Base-by-base conservation (phyloP, 2,329 filamentous ascomycete genomes). In the Hymenoscyphus salicellus region DNA sequence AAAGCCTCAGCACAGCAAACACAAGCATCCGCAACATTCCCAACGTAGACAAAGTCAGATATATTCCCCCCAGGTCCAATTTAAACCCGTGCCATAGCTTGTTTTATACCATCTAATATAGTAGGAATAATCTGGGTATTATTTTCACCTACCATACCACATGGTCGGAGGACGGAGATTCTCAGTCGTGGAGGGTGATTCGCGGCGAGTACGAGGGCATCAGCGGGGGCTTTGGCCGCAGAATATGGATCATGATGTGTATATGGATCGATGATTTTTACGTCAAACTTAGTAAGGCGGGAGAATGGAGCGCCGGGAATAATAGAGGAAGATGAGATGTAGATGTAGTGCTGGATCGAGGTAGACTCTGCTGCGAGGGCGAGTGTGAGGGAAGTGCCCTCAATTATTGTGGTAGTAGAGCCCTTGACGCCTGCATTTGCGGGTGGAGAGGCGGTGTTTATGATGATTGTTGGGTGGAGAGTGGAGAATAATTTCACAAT, bases 161-260 rank as follows among this genome's bases (percentile, higher is more conserved):
- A 58, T 28, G 61, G 57, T n/a, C 65, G 38, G 17, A 67, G 55
- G 10, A 52, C 28, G 26, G 60, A 59, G 14, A 60, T 67, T 7
- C 30, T 43, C 17, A 67, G 41, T 6, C 55, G 36, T 2, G 23
- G 23, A 16, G 43, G 52, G 2, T 38, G 26, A 32, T 65, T 67
- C 11, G 65, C 63, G 1, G 30, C 4, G 16, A 67, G 63, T 11
- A 67, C 65, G 49, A 61, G 2, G 17, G 43, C 17, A 20, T 65
- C 65, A 16, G 65, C 65, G 33, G 43, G 57, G 14, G 63, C 62
- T 23, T 67, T 67, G 14, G 65, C 58, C 1, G 60, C 60, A 0
- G 60, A 33, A 61, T 67, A 67, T 1, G 65, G 63, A 38, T 38
- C 11, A 38, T 38, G 33, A 38, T 38, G 11, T 8, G 10, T 38